Evolutionary conservation across 805 yeast species (phyloP).

Genomic region (Ogataea sp.): DNA sequence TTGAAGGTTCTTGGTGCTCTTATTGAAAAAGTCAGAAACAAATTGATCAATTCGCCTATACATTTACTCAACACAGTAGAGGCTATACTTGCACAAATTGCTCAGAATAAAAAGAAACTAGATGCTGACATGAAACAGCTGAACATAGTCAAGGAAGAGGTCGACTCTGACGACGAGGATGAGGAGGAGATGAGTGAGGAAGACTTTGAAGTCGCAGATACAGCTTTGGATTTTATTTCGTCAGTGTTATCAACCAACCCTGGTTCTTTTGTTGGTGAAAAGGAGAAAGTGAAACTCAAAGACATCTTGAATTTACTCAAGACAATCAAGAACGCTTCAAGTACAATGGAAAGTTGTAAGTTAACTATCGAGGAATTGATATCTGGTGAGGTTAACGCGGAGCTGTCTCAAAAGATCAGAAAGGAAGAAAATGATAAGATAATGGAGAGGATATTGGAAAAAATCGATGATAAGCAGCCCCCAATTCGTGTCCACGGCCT

Average conservation of each 20-base stretch:
- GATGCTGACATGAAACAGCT: no score
- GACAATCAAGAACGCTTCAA: neutral
- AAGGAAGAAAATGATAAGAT: constrained; percentile 32
- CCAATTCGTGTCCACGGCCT: constrained; percentile 88
- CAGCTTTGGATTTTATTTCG: constrained; percentile 30
- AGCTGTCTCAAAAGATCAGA: no score
- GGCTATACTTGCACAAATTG: constrained; percentile 30
- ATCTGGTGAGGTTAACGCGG: no score
- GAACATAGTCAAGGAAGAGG: constrained; percentile 15
- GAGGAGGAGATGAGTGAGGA: constrained; percentile 23
- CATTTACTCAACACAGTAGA: constrained; percentile 47
- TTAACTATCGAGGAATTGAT: neutral
- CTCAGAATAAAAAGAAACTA: no score
- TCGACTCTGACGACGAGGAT: constrained; percentile 34
- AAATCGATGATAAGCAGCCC: constrained; percentile 66
- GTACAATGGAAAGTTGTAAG: no score
- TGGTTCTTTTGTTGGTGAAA: neutral
- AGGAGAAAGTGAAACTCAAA: neutral
- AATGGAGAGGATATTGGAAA: constrained; percentile 32
- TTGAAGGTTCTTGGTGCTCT: constrained; percentile 58
- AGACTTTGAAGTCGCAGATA: constrained; percentile 21
- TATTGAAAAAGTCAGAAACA: constrained; percentile 49
- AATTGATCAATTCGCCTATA: constrained; percentile 44
- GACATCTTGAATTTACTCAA: neutral
- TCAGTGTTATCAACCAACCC: constrained; percentile 23